Conservation (phyloP, 2,329 filamentous ascomycete species). For the Ampelomyces quisqualis region DNA sequence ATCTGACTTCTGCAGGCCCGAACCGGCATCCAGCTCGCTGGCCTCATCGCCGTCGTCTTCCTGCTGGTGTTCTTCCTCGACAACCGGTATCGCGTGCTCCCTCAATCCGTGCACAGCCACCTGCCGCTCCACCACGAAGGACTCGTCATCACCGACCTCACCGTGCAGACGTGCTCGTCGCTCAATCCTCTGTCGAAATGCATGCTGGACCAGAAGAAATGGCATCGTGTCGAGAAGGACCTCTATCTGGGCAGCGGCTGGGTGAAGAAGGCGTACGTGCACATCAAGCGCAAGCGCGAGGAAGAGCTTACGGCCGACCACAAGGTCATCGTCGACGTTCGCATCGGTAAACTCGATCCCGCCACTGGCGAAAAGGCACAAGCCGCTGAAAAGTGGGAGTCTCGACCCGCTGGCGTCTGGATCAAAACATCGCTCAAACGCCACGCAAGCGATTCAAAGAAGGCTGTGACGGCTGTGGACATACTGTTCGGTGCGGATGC, state of each 20-base stretch:
- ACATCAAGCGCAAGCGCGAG: slow-evolving; percentile 81
- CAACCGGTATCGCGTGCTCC: slow-evolving; percentile 82
- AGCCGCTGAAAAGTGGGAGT: slow-evolving; percentile 71
- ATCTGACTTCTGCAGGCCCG: slow-evolving; percentile 44
- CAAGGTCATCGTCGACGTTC: slow-evolving; percentile 76
- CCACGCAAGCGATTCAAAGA: slow-evolving; percentile 72
- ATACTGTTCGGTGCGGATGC: slow-evolving; percentile 89
- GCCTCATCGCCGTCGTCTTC: slow-evolving; percentile 62
- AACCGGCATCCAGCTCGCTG: slow-evolving; percentile 73
- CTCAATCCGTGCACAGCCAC: slow-evolving; percentile 80
- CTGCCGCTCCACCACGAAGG: slow-evolving; percentile 80
- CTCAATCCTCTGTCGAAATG: slow-evolving; percentile 75
- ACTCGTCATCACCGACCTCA: slow-evolving; percentile 81
- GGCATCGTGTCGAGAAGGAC: slow-evolving; percentile 88
- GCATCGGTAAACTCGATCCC: slow-evolving; percentile 72
- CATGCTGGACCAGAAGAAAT: slow-evolving; percentile 68
- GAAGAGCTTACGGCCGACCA: slow-evolving; percentile 75
- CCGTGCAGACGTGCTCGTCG: slow-evolving; percentile 71
- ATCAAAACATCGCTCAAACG: slow-evolving; percentile 71
- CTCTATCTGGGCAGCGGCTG: slow-evolving; percentile 75
- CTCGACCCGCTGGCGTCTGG: slow-evolving; percentile 76
- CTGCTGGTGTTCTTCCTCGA: slow-evolving; percentile 80
- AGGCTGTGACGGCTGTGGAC: slow-evolving; percentile 77
- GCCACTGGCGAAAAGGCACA: slow-evolving; percentile 57
- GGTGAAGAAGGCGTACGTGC: slow-evolving; percentile 75